Evolutionary conservation across 2,329 filamentous ascomycete genomes (phyloP).

Genomic region (Arthrinium puccinioides): DNA sequence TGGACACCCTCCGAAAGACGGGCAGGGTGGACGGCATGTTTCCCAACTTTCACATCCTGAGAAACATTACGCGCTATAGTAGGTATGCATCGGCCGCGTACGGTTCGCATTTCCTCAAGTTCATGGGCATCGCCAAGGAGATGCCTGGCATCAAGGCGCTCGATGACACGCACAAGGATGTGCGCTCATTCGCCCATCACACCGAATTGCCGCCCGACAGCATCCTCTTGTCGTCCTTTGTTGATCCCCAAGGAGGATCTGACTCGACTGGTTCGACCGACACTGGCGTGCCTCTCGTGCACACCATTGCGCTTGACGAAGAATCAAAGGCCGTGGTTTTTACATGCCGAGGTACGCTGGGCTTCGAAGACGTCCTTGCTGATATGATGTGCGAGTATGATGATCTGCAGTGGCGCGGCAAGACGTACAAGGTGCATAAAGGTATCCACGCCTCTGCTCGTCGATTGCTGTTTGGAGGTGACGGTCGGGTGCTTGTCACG

Average conservation of each 20-base stretch:
- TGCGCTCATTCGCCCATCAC: constrained; percentile 57
- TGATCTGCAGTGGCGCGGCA: constrained; percentile 55
- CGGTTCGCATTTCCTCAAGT: constrained; percentile 54
- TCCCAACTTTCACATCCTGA: constrained; percentile 50
- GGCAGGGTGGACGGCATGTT: constrained; percentile 53
- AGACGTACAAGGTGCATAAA: constrained; percentile 63
- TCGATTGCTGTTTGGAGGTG: constrained; percentile 59
- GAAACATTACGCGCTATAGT: constrained; percentile 59
- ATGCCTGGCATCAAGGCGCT: constrained; percentile 33
- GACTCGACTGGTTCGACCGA: constrained; percentile 58
- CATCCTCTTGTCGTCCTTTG: constrained; percentile 62
- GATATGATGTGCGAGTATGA: constrained; percentile 72
- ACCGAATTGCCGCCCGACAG: constrained; percentile 50
- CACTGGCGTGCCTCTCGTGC: constrained; percentile 62
- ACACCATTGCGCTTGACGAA: constrained; percentile 66
- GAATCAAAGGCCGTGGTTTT: constrained; percentile 65
- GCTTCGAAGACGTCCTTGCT: constrained; percentile 66
- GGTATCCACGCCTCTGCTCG: constrained; percentile 66
- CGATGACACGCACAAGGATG: constrained; percentile 49
- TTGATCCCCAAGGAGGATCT: constrained; percentile 60
- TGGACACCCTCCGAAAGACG: constrained; percentile 40
- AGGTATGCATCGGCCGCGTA: constrained; percentile 61
- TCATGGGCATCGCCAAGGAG: constrained; percentile 53
- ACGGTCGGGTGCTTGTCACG: constrained; percentile 59
- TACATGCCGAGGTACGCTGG: constrained; percentile 65